These are phyloP conservation scores for Edaphochlamys debaryana DNA, from an alignment of 139 green algal genomes.

Conservation along the genomic window DNA sequence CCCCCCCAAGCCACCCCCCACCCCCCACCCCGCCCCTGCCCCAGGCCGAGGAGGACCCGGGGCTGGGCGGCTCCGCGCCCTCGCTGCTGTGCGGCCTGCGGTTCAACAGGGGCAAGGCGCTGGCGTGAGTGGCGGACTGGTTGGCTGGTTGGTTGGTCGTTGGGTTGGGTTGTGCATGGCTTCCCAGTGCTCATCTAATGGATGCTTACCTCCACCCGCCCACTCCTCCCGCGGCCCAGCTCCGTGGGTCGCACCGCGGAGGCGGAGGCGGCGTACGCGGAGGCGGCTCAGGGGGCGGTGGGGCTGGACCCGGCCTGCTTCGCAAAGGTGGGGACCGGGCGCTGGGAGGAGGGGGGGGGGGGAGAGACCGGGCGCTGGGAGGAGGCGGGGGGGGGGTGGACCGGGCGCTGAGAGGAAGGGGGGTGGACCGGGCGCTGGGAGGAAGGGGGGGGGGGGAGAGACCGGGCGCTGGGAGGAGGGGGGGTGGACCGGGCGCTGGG, in stretches of 20 bases:
- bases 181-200: no score
- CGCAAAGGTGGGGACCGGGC: slow-evolving; percentile 41
- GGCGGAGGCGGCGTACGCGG: slow-evolving; percentile 44
- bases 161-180: no score
- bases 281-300: slow-evolving; percentile 28
- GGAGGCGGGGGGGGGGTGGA: not conserved
- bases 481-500: not conserved
- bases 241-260: slow-evolving; percentile 50
- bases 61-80: no score
- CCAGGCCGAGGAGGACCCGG: no score
- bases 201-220: no score
- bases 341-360: not conserved
- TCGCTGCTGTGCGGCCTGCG: no score
- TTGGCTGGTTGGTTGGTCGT: no score
- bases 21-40: no score
- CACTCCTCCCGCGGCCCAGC: no score
- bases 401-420: not conserved
- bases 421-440: not conserved
- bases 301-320: slow-evolving; percentile 51
- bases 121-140: slow-evolving; percentile 43
- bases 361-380: not conserved
- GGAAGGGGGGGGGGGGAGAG: not conserved
- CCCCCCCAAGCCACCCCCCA: no score
- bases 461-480: not conserved
- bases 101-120: slow-evolving; percentile 76